These are phyloP conservation scores for Tolypocladium capitatum DNA, from an alignment of 2,329 filamentous ascomycete species.

Conservation along the genomic window DNA sequence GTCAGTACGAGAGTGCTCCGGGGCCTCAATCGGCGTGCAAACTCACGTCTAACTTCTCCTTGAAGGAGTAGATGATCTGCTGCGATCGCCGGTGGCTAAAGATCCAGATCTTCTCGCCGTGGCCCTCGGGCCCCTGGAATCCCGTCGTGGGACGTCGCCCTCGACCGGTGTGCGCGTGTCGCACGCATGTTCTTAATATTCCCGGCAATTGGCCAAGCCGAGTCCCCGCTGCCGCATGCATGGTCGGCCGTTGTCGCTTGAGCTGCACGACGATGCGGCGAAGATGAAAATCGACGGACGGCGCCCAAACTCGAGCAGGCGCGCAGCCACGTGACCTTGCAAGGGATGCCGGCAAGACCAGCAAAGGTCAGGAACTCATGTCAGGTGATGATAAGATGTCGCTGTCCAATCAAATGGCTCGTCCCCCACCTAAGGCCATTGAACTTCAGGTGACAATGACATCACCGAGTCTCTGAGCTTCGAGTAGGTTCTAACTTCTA, in stretches of 20 bases:
- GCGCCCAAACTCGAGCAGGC: background rate
- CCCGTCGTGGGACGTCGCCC: conserved; percentile 10
- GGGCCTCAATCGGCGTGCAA: background rate
- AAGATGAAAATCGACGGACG: conserved; percentile 7
- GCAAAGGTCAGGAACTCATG: background rate
- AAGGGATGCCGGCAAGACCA: background rate
- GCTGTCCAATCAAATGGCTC: conserved; percentile 8
- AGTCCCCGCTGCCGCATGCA: conserved; percentile 22
- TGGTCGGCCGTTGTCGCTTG: conserved; percentile 15
- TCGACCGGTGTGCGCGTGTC: conserved; percentile 19
- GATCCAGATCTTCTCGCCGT: conserved; percentile 46
- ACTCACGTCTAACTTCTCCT: conserved; percentile 31
- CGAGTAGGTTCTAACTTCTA: conserved; percentile 18
- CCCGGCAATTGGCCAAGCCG: conserved; percentile 29
- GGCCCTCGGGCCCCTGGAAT: conserved; percentile 22
- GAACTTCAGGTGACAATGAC: conserved; percentile 21
- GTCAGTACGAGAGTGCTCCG: background rate
- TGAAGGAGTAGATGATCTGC: conserved; percentile 40
- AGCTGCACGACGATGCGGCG: background rate
- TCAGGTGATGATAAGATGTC: conserved; percentile 16
- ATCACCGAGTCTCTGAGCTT: conserved; percentile 20
- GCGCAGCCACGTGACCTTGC: conserved; percentile 12
- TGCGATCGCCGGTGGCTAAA: conserved; percentile 36
- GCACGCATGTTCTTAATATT: conserved; percentile 27
- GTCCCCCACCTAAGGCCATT: conserved; percentile 8